Conservation (phyloP, 2,329 filamentous ascomycete species). For the Teratosphaeriaceae sp. region DNA sequence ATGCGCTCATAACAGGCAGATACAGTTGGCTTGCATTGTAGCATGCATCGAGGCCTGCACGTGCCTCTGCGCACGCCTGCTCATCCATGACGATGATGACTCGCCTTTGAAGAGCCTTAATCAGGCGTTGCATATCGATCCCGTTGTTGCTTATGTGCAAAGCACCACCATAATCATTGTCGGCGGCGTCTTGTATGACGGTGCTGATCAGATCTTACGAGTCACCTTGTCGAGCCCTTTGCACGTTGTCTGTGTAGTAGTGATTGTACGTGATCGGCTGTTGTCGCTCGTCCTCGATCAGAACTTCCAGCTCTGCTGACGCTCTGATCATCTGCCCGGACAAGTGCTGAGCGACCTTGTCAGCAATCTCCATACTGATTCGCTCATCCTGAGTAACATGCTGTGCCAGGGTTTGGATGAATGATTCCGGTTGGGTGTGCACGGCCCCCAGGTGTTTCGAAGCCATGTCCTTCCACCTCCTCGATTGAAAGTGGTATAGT, state of each 20-base stretch:
- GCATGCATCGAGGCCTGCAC: conserved; percentile 29
- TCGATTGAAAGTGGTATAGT: conserved; percentile 25
- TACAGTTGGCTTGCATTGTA: conserved; percentile 16
- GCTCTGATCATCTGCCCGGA: not conserved
- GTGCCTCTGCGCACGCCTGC: conserved; percentile 24
- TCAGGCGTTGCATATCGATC: not conserved
- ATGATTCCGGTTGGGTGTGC: not conserved
- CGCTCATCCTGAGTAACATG: not conserved
- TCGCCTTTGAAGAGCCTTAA: not conserved
- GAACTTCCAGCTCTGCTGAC: not conserved
- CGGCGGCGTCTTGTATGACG: not conserved
- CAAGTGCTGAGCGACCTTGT: not conserved
- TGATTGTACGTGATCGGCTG: conserved; percentile 31
- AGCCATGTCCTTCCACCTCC: conserved; percentile 16
- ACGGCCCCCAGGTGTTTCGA: conserved; percentile 5
- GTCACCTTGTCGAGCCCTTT: conserved; percentile 14
- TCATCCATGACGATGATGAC: conserved; percentile 21
- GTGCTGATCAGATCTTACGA: not conserved
- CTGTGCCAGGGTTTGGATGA: not conserved
- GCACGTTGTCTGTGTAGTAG: conserved; percentile 28
- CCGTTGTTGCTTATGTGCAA: not conserved
- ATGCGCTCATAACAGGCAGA: not conserved
- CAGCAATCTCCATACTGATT: not conserved
- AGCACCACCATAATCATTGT: not conserved
- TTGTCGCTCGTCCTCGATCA: not conserved